Percentiles rank a stretch among this genome's conserved stretches.
These are phyloP conservation scores for Podospora anserina DNA, from an alignment of 495 filamentous ascomycete genomes.

Conservation along the genomic window DNA sequence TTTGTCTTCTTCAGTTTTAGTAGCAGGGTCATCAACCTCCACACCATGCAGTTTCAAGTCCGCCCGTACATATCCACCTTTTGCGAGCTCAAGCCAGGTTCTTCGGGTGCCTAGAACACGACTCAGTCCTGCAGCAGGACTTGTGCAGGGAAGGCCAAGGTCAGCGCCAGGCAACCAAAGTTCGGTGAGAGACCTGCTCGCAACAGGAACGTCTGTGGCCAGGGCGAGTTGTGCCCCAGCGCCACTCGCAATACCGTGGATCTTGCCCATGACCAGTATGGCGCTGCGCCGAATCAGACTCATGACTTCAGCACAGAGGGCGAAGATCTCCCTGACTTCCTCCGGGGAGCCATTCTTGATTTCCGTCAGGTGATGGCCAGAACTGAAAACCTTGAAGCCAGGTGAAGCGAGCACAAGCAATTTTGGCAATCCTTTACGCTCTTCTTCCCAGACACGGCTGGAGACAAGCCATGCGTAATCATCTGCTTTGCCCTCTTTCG, in stretches of 20 bases:
- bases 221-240: constrained; percentile 32
- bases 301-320: constrained; percentile 29
- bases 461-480: constrained; percentile 27
- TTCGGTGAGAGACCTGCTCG: constrained; percentile 6
- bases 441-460: constrained; percentile 16
- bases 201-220: constrained; percentile 25
- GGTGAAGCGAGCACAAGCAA: constrained; percentile 28
- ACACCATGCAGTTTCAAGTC: constrained; percentile 1
- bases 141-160: constrained; percentile 31
- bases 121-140: constrained; percentile 22
- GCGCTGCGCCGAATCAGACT: constrained; percentile 28
- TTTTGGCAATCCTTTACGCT: constrained; percentile 16
- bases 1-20: background rate
- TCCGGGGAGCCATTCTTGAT: background rate
- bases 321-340: constrained; percentile 23
- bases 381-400: constrained; percentile 26
- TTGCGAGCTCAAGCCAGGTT: constrained; percentile 11
- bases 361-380: constrained; percentile 30
- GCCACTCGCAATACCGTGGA: constrained; percentile 27
- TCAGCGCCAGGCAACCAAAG: constrained; percentile 26
- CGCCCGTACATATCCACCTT: constrained; percentile 13
- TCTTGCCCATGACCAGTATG: constrained; percentile 19
- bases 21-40: constrained; percentile 17
- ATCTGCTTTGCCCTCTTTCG: background rate
- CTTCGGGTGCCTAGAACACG: constrained; percentile 15